These are phyloP conservation scores for Durotheca rogersii DNA, from an alignment of 495 filamentous ascomycete species.

Conservation along the genomic window DNA sequence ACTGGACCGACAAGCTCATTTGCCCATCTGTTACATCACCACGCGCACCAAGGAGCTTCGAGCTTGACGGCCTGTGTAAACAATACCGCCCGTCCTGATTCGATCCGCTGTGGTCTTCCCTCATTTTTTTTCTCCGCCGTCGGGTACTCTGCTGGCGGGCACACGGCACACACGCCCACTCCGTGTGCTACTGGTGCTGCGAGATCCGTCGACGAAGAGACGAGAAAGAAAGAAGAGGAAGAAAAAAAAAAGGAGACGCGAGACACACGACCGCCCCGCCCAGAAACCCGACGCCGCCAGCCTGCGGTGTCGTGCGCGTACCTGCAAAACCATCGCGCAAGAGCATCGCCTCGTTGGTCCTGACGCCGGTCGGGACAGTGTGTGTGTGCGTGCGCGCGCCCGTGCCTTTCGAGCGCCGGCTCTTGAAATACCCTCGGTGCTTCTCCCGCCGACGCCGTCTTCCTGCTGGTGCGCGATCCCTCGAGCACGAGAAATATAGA, in stretches of 20 bases:
- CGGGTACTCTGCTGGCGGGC: conserved; percentile 14
- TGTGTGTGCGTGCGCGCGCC: no score
- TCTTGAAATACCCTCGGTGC: conserved; percentile 25
- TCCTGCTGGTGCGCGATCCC: conserved; percentile 23
- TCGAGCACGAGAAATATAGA: conserved; percentile 5
- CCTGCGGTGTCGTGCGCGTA: conserved; percentile 20
- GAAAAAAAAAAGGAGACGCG: neutral
- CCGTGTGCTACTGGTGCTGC: conserved; percentile 10
- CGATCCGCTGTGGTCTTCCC: neutral
- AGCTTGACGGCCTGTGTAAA: conserved; percentile 27
- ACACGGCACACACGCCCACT: conserved; percentile 2
- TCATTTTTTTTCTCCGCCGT: conserved; percentile 30
- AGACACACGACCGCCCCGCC: conserved; percentile 1
- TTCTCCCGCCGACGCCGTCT: conserved; percentile 18
- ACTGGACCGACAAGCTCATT: conserved; percentile 34
- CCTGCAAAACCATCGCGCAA: conserved; percentile 31
- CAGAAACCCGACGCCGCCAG: no score
- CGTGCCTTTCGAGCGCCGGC: no score
- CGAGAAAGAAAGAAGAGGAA: conserved; percentile 4
- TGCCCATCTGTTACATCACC: conserved; percentile 41
- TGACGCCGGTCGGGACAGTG: conserved; percentile 6
- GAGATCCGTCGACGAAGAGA: conserved; percentile 17
- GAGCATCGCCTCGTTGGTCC: conserved; percentile 16
- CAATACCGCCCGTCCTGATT: conserved; percentile 28
- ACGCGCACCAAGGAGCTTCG: conserved; percentile 30